Evolutionary conservation across 305 asterid species (phyloP).

Genomic region (Plantago coronopus): DNA sequence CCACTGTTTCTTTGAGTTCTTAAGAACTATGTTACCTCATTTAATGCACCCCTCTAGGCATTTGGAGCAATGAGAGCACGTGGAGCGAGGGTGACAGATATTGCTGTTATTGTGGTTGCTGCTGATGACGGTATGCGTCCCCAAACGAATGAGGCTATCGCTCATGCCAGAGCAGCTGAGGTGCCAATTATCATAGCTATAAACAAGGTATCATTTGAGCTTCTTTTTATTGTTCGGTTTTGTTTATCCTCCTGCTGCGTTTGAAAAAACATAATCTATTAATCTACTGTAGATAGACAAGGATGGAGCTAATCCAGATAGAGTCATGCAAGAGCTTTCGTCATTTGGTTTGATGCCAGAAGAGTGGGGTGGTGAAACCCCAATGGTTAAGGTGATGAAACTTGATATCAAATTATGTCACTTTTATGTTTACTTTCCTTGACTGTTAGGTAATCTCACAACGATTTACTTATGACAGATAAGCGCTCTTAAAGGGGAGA

Average conservation of each 20-base stretch:
- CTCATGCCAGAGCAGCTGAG: slow-evolving; percentile 96
- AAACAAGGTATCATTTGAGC: slow-evolving; percentile 56
- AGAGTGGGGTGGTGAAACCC: slow-evolving; percentile 98
- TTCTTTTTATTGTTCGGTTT: slow-evolving; percentile 20
- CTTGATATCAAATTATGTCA: slow-evolving; percentile 14
- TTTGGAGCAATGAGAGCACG: slow-evolving; percentile 99
- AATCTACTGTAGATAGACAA: slow-evolving; percentile 69
- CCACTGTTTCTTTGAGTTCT: slow-evolving; percentile 2
- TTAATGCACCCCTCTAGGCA: slow-evolving; percentile 49
- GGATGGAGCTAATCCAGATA: slow-evolving; percentile 95
- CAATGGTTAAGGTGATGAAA: slow-evolving; percentile 90
- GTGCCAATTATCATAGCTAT: slow-evolving; percentile 91
- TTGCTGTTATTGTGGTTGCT: slow-evolving; percentile 94
- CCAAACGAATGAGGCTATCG: slow-evolving; percentile 96
- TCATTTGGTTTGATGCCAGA: slow-evolving; percentile 94
- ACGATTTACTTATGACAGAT: slow-evolving; percentile 46
- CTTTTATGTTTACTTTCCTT: slow-evolving; percentile 3
- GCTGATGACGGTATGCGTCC: slow-evolving; percentile 99
- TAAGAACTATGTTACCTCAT: slow-evolving; percentile 12
- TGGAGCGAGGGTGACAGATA: slow-evolving; percentile 98
- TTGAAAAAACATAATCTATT: slow-evolving; percentile 12
- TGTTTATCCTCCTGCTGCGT: slow-evolving; percentile 21
- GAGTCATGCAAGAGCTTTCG: slow-evolving; percentile 95
- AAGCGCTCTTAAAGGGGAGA: slow-evolving; percentile 98
- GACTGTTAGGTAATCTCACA: slow-evolving; percentile 27